phyloP scores from a whole-genome alignment of 495 filamentous ascomycete species.

The Neurospora pannonica region DNA sequence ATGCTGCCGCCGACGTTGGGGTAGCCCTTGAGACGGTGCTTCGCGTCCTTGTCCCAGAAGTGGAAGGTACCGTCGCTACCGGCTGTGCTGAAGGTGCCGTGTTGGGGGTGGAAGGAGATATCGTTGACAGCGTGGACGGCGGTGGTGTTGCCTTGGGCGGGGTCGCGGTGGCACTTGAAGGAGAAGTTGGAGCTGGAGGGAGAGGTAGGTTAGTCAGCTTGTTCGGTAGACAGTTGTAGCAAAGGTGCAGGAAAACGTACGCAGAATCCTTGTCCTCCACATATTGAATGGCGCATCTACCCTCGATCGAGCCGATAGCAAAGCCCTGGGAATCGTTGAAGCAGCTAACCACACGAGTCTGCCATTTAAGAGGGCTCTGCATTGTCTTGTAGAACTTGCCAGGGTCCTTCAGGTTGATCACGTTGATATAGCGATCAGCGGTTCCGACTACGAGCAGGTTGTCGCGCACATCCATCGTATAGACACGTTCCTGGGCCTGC shows the following conservation, averaged over 20 bases:
- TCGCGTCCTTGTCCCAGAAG: conserved; percentile 93
- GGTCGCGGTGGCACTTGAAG: conserved; percentile 91
- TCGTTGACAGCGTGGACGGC: conserved; percentile 89
- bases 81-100: conserved; percentile 87
- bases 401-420: conserved; percentile 78
- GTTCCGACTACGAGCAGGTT: conserved; percentile 82
- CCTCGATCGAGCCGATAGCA: conserved; percentile 83
- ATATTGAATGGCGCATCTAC: conserved; percentile 85
- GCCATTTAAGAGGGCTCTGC: conserved; percentile 84
- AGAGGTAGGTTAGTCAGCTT: not conserved
- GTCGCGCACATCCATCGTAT: conserved; percentile 78
- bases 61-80: conserved; percentile 89
- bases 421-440: conserved; percentile 84
- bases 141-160: conserved; percentile 47
- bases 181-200: conserved; percentile 65
- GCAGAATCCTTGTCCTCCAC: conserved; percentile 77
- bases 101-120: conserved; percentile 81
- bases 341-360: conserved; percentile 86
- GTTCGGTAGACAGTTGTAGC: not conserved
- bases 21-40: conserved; percentile 83
- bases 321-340: conserved; percentile 83
- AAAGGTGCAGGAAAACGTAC: conserved; percentile 26
- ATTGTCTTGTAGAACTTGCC: conserved; percentile 78
- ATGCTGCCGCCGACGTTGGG: conserved; percentile 82
- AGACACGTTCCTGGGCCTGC: conserved; percentile 71